A percentile compares a stretch with the other conserved stretches of the same genome.
Conservation (phyloP, 805 yeast species). For the Yarrowia sp. region DNA sequence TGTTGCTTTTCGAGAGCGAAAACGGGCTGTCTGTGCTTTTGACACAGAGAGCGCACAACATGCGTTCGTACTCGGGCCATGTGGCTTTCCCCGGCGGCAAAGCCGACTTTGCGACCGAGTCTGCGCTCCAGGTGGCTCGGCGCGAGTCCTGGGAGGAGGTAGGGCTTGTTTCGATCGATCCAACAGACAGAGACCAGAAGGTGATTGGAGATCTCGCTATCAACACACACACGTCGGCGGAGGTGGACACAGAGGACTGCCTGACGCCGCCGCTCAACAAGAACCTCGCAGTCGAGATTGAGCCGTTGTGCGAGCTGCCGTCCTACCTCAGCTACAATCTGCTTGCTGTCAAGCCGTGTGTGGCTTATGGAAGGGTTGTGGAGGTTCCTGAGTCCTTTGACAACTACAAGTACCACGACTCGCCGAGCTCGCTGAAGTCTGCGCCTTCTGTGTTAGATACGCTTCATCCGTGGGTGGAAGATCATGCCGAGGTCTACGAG, state of each 20-base stretch:
- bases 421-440: conserved; percentile 31
- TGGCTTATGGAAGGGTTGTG: conserved; percentile 33
- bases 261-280: conserved; percentile 12
- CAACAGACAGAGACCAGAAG: background rate
- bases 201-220: conserved; percentile 6
- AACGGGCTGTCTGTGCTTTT: conserved; percentile 59
- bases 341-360: conserved; percentile 77
- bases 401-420: background rate
- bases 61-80: conserved; percentile 82
- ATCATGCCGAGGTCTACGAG: conserved; percentile 38
- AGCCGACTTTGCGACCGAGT: conserved; percentile 61
- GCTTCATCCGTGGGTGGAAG: conserved; percentile 12
- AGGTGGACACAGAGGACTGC: conserved; percentile 13
- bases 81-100: conserved; percentile 93
- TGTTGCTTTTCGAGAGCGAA: conserved; percentile 62
- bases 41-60: conserved; percentile 69
- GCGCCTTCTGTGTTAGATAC: conserved; percentile 26
- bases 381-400: conserved; percentile 6
- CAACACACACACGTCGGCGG: conserved; percentile 7
- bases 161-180: conserved; percentile 47
- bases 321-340: conserved; percentile 79
- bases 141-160: conserved; percentile 88
- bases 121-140: conserved; percentile 72
- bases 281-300: conserved; percentile 41
- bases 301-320: conserved; percentile 64